These are phyloP conservation scores for Geum urbanum DNA, from an alignment of 306 rosid species.

Conservation along the genomic window DNA sequence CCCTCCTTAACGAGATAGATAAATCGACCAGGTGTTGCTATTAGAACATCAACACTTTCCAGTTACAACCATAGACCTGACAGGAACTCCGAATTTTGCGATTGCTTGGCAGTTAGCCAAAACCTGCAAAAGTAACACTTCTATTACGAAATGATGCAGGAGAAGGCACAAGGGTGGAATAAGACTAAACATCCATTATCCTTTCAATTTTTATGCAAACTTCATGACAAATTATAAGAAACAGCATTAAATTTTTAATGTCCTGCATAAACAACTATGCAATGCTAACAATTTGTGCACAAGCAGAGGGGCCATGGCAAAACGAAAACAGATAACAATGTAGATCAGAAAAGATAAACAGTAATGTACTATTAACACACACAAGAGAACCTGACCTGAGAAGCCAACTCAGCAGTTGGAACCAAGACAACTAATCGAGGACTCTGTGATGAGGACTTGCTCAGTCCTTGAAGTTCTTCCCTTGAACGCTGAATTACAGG, in stretches of 20 bases:
- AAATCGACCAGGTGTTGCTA: constrained; percentile 96
- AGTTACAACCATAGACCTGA: constrained; percentile 84
- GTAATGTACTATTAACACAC: neutral
- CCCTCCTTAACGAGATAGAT: constrained; percentile 72
- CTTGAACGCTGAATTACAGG: constrained; percentile 76
- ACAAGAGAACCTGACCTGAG: constrained; percentile 60
- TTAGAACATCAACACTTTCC: constrained; percentile 80
- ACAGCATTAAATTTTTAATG: neutral
- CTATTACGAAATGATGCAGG: neutral
- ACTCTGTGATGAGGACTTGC: constrained; percentile 46
- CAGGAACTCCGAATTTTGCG: constrained; percentile 78
- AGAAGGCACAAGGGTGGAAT: neutral
- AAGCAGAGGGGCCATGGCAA: neutral
- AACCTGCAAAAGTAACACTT: constrained; percentile 46
- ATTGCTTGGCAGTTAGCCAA: constrained; percentile 67
- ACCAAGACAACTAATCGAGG: constrained; percentile 70
- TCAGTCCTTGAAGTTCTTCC: constrained; percentile 56
- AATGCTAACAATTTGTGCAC: neutral
- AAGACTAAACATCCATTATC: neutral
- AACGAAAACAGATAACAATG: neutral
- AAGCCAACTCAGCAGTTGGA: constrained; percentile 96
- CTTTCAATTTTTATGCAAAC: neutral
- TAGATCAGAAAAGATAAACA: neutral
- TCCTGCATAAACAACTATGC: neutral
- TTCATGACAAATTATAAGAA: neutral